A percentile compares a stretch with the other conserved stretches of the same genome.
These are phyloP conservation scores for Cucurbita maxima DNA, from an alignment of 306 rosid genomes.

Conservation along the genomic window DNA sequence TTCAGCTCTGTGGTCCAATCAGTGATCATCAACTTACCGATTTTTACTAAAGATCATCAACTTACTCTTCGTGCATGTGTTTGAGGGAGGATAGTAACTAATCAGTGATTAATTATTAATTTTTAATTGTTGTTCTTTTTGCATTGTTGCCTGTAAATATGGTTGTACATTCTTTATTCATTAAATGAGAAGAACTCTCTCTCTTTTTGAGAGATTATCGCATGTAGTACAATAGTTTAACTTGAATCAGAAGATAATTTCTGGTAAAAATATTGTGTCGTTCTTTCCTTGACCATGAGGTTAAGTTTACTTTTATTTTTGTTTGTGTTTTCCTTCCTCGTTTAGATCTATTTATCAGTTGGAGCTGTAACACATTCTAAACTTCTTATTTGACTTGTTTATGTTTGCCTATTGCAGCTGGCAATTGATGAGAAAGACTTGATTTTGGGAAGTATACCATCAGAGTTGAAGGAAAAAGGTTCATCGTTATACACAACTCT, in stretches of 20 bases:
- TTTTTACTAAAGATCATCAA: no score
- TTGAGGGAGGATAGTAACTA: no score
- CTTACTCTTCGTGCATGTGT: no score
- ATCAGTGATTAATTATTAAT: no score
- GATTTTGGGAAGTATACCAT: constrained; percentile 61
- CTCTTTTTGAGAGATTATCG: no score
- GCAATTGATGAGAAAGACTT: constrained; percentile 63
- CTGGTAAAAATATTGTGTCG: background rate
- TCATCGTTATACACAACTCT: constrained; percentile 48
- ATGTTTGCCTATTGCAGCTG: constrained; percentile 28
- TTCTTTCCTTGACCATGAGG: background rate
- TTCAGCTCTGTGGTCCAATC: no score
- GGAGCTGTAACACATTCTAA: background rate
- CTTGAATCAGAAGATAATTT: background rate
- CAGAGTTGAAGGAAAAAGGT: constrained; percentile 54
- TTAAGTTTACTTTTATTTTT: background rate
- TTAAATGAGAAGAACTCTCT: no score
- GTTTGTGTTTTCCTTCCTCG: background rate
- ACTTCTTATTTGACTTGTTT: background rate
- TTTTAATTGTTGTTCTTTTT: no score
- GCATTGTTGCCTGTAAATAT: no score
- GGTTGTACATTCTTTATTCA: no score
- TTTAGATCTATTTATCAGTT: background rate
- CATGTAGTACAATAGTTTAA: background rate
- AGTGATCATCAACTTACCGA: no score